These are phyloP conservation scores for Triticum dicoccoides DNA, from an alignment of 176 grass and related monocot genomes.

Conservation along the genomic window DNA sequence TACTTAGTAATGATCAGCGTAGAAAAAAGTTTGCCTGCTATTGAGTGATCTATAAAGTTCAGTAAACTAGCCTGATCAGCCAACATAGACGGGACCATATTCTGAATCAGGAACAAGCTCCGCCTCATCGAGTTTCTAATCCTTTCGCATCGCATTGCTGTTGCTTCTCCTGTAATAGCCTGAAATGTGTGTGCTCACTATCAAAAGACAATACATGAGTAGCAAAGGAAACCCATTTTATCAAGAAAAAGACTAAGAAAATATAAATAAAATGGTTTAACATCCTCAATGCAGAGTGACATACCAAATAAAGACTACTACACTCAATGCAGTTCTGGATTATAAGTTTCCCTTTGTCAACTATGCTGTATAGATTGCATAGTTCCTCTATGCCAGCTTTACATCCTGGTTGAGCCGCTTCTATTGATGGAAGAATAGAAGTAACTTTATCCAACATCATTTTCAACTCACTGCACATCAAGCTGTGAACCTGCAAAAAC, in stretches of 20 bases:
- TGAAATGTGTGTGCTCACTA: slow-evolving; percentile 24
- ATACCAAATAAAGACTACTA: slow-evolving; percentile 95
- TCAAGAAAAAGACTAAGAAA: neutral
- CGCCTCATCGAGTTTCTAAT: slow-evolving; percentile 53
- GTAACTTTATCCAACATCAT: slow-evolving; percentile 70
- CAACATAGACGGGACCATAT: slow-evolving; percentile 58
- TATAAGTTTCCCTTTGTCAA: slow-evolving; percentile 84
- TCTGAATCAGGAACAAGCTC: slow-evolving; percentile 79
- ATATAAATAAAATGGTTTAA: slow-evolving; percentile 3
- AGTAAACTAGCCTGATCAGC: slow-evolving; percentile 62
- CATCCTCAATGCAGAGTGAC: neutral
- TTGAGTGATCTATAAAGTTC: neutral
- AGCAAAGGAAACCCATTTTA: slow-evolving; percentile 5
- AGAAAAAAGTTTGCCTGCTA: neutral
- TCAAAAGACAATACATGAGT: slow-evolving; percentile 1
- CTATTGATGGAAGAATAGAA: slow-evolving; percentile 86
- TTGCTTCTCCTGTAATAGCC: slow-evolving; percentile 75
- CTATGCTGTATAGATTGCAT: slow-evolving; percentile 72
- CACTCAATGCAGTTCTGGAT: slow-evolving; percentile 65
- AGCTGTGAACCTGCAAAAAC: slow-evolving; percentile 57
- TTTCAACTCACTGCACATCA: slow-evolving; percentile 64
- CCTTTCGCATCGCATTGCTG: slow-evolving; percentile 60
- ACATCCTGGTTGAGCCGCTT: slow-evolving; percentile 73
- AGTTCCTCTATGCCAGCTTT: slow-evolving; percentile 80
- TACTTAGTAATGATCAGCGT: neutral